Conservation (phyloP, 139 green algal genomes). For the Chlorella vulgaris region DNA sequence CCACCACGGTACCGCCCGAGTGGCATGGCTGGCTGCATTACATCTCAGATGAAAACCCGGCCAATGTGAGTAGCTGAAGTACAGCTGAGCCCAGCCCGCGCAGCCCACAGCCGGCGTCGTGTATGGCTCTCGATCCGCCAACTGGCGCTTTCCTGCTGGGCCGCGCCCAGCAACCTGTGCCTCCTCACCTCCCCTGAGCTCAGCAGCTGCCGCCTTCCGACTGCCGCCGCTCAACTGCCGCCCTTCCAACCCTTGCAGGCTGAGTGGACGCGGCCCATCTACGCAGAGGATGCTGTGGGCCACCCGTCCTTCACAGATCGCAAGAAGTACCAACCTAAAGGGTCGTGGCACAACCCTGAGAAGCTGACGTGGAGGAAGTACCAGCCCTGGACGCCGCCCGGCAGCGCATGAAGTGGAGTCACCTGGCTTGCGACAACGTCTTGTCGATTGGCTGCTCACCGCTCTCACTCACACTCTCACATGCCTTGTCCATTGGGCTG, state of each 20-base stretch:
- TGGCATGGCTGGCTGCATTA: conserved; percentile 80
- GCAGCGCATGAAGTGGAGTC: background rate
- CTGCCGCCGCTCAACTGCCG: background rate
- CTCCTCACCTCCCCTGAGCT: no score
- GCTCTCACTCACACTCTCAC: no score
- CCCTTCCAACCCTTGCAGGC: conserved; percentile 1
- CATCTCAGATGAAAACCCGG: conserved; percentile 61
- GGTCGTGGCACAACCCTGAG: conserved; percentile 44
- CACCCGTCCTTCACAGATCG: conserved; percentile 6
- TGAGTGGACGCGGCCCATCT: conserved; percentile 38
- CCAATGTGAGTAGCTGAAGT: conserved; percentile 40
- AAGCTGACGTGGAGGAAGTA: conserved; percentile 52
- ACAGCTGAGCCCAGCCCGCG: background rate
- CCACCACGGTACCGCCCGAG: conserved; percentile 60
- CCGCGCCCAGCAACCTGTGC: no score
- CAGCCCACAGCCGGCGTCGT: no score
- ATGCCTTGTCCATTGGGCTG: no score
- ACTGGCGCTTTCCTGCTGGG: no score
- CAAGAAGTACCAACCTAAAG: conserved; percentile 34
- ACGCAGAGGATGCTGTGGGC: background rate
- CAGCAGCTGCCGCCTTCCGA: background rate
- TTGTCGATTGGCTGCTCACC: no score
- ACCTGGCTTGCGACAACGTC: no score
- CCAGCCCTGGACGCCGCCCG: conserved; percentile 38
- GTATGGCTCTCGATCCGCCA: no score